A percentile compares a stretch with the other conserved stretches of the same genome.
Evolutionary conservation across 176 grass and related monocot species (phyloP).

Genomic region (Aechmea fasciata): DNA sequence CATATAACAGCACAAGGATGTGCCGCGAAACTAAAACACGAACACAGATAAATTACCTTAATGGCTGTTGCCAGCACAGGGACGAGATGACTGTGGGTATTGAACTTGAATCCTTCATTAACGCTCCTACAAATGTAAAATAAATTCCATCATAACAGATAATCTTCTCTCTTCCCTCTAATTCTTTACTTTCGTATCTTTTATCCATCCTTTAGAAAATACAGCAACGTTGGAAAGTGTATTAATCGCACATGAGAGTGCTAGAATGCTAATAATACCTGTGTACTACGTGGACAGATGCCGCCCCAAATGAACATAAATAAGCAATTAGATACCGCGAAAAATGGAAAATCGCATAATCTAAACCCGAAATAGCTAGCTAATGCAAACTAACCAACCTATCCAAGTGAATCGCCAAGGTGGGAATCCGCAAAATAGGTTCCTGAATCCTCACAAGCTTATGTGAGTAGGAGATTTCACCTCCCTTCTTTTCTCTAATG

Average conservation of each 20-base stretch:
- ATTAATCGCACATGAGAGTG: too few relatives aligned
- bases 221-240: too few relatives aligned
- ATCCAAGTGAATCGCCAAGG: conserved; percentile 86
- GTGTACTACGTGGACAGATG: too few relatives aligned
- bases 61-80: conserved; percentile 84
- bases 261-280: too few relatives aligned
- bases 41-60: conserved; percentile 56
- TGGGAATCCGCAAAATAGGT: conserved; percentile 80
- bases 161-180: neutral
- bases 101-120: conserved; percentile 78
- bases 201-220: too few relatives aligned
- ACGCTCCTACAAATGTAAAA: conserved; percentile 40
- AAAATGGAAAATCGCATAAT: neutral
- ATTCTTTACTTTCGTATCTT: too few relatives aligned
- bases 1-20: neutral
- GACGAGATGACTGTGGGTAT: conserved; percentile 76
- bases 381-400: conserved; percentile 34
- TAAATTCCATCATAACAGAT: neutral
- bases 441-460: conserved; percentile 67
- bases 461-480: conserved; percentile 44
- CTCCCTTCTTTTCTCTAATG: conserved; percentile 43
- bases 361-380: conserved; percentile 1
- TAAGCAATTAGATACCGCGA: too few relatives aligned
- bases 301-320: too few relatives aligned
- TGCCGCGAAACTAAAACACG: neutral